A percentile compares a stretch with the other conserved stretches of the same genome.
Evolutionary conservation across 106 monocot genomes (phyloP).

Genomic region (Acanthochlamys bracteata): DNA sequence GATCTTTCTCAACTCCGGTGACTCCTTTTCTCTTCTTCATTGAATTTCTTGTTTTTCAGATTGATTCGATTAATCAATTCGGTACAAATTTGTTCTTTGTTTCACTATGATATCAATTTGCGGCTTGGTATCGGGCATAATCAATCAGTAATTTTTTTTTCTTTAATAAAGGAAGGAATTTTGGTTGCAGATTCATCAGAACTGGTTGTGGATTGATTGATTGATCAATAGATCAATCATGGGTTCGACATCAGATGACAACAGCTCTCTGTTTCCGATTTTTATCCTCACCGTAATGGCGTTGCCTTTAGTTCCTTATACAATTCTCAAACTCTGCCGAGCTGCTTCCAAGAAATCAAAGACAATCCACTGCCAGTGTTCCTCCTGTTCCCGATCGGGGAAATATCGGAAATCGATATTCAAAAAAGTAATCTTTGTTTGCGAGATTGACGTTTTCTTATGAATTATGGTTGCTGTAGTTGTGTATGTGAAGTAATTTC

Average conservation of each 20-base stretch:
- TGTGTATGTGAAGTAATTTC: background rate
- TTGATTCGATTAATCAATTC: no score
- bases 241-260: slow-evolving; percentile 67
- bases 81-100: no score
- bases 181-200: no score
- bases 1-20: no score
- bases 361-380: slow-evolving; percentile 64
- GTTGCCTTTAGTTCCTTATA: slow-evolving; percentile 79
- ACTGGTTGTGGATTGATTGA: no score
- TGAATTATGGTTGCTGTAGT: background rate
- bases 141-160: no score
- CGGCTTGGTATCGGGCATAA: no score
- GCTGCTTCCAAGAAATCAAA: slow-evolving; percentile 47
- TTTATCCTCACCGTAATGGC: slow-evolving; percentile 82
- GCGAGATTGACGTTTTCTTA: background rate
- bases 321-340: slow-evolving; percentile 41
- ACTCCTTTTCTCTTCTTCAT: no score
- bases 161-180: no score
- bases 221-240: slow-evolving; percentile 11
- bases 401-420: slow-evolving; percentile 76
- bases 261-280: slow-evolving; percentile 62
- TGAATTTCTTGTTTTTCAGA: no score
- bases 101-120: no score
- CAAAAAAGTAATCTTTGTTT: slow-evolving; percentile 36
- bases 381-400: slow-evolving; percentile 55